These are phyloP conservation scores for Jamesozyma spencerorum DNA, from an alignment of 805 yeast genomes.

Conservation along the genomic window DNA sequence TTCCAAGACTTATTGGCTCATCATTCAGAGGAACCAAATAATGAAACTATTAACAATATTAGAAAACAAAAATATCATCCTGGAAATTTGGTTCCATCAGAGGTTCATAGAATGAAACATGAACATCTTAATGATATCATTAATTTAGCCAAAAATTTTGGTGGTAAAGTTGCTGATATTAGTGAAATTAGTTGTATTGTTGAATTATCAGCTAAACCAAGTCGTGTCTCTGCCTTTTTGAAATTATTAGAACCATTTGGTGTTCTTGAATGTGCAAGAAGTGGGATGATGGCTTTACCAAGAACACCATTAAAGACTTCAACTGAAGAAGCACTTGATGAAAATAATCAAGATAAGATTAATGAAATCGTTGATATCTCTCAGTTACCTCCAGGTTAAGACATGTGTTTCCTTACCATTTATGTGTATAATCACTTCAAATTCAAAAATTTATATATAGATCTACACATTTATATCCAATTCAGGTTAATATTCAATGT, in stretches of 20 bases:
- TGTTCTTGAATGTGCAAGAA: constrained; percentile 88
- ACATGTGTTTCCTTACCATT: background rate
- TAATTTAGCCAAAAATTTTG: constrained; percentile 73
- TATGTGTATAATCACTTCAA: too few species aligned
- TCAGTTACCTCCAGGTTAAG: constrained; percentile 89
- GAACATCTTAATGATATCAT: constrained; percentile 78
- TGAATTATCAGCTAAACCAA: constrained; percentile 90
- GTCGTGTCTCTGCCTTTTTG: constrained; percentile 77
- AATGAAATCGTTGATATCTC: constrained; percentile 74
- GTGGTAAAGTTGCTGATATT: constrained; percentile 87
- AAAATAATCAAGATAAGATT: constrained; percentile 20
- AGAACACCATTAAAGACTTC: constrained; percentile 73
- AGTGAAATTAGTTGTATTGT: constrained; percentile 89
- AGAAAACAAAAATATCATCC: constrained; percentile 62
- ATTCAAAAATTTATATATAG: too few species aligned
- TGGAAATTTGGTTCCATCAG: constrained; percentile 77
- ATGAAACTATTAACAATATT: constrained; percentile 19
- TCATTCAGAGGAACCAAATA: constrained; percentile 17
- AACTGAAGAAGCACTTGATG: constrained; percentile 46
- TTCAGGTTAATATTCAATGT: too few species aligned
- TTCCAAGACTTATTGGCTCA: constrained; percentile 81
- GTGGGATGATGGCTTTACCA: constrained; percentile 98
- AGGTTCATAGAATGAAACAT: constrained; percentile 90
- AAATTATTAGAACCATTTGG: constrained; percentile 93
- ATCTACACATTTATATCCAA: too few species aligned